phyloP scores from a whole-genome alignment of 345 rosid genomes.

The Eucalyptus shirleyi region DNA sequence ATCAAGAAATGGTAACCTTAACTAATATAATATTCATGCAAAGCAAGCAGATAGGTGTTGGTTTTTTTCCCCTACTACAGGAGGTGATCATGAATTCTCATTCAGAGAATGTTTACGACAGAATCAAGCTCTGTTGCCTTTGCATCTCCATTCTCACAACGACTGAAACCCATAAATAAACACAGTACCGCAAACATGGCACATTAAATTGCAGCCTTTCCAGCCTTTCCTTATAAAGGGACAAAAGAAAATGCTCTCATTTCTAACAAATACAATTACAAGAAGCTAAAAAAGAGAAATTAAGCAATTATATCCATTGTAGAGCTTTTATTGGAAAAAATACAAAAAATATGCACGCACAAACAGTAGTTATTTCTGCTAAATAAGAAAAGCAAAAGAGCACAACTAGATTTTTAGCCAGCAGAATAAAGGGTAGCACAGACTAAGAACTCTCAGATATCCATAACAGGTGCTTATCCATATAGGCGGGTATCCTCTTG shows the following conservation, averaged over 20 bases:
- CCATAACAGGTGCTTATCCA: not conserved
- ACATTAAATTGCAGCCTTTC: too few relatives aligned
- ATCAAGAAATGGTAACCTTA: not conserved
- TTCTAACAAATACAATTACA: too few relatives aligned
- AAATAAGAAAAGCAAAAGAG: not conserved
- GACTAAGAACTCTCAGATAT: not conserved
- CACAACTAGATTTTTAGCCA: not conserved
- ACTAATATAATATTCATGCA: not conserved
- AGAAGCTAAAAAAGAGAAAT: too few relatives aligned
- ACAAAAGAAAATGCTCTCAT: too few relatives aligned
- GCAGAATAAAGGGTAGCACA: not conserved
- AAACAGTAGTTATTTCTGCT: not conserved
- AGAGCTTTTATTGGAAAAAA: not conserved
- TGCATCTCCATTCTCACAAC: not conserved
- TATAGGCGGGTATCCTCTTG: not conserved
- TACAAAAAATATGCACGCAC: too few relatives aligned
- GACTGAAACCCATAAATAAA: too few relatives aligned
- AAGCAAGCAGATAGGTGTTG: not conserved
- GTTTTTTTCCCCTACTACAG: not conserved
- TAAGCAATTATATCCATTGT: too few relatives aligned
- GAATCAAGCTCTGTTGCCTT: not conserved
- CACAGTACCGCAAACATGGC: too few relatives aligned
- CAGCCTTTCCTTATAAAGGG: too few relatives aligned
- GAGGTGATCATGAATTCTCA: too few relatives aligned
- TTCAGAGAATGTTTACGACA: too few relatives aligned